phyloP scores from a whole-genome alignment of 192 early-diverging fungal species.

The Podila horticola region DNA sequence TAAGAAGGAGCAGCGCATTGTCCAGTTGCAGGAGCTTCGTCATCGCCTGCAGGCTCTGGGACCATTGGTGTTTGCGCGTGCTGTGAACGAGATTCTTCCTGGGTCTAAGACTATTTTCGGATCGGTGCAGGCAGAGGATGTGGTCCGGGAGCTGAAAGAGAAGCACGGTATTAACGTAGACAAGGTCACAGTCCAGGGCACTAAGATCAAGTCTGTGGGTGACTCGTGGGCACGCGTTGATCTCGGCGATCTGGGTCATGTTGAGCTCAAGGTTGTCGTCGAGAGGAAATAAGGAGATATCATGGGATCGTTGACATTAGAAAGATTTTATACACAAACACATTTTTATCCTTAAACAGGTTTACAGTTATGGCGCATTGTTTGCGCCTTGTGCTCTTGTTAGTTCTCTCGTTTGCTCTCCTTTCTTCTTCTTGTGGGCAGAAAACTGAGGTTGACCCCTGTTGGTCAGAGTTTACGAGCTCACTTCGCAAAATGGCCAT shows the following conservation, averaged over 20 bases:
- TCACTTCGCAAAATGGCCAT: too few species aligned
- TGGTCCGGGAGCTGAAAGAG: constrained; percentile 47
- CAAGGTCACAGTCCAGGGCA: constrained; percentile 42
- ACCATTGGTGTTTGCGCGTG: constrained; percentile 39
- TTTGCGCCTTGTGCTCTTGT: not conserved
- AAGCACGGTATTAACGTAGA: constrained; percentile 37
- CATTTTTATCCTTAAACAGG: too few species aligned
- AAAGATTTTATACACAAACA: not conserved
- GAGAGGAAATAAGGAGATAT: constrained; percentile 31
- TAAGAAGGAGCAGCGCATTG: constrained; percentile 48
- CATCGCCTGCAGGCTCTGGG: constrained; percentile 32
- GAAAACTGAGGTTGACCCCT: too few species aligned
- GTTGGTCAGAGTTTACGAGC: too few species aligned
- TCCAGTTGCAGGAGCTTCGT: constrained; percentile 44
- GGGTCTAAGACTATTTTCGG: constrained; percentile 51
- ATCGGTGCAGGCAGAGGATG: constrained; percentile 52
- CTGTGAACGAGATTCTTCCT: constrained; percentile 47
- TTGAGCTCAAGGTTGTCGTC: constrained; percentile 44
- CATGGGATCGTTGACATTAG: not conserved
- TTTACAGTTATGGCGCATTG: not conserved
- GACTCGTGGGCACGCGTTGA: constrained; percentile 51
- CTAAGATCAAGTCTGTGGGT: constrained; percentile 48
- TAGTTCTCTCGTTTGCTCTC: not conserved
- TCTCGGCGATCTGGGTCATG: constrained; percentile 35
- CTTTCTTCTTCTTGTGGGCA: not conserved